Conservation (phyloP, 345 rosid genomes). For the Tarenaya hassleriana region DNA sequence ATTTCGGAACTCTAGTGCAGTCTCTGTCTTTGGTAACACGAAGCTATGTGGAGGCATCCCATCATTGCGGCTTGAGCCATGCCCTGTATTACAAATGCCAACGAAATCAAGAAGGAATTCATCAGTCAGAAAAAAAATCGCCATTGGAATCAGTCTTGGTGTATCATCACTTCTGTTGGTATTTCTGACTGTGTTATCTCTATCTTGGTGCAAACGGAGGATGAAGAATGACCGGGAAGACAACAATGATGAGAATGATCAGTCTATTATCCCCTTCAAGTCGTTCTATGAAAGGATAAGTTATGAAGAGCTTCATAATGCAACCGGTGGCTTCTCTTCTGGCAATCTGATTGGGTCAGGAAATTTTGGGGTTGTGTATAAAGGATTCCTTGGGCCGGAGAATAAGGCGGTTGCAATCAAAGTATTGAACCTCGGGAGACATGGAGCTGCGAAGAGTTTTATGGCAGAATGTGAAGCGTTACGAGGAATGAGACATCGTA, state of each 20-base stretch:
- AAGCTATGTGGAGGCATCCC: conserved; percentile 24
- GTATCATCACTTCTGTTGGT: no score
- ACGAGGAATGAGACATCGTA: conserved; percentile 30
- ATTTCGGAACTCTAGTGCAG: conserved; percentile 19
- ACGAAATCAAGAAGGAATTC: no score
- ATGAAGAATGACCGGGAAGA: not conserved
- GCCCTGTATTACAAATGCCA: no score
- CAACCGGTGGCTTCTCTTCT: conserved; percentile 27
- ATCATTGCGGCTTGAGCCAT: conserved; percentile 19
- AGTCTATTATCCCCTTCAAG: not conserved
- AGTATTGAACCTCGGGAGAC: conserved; percentile 32
- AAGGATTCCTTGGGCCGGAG: not conserved
- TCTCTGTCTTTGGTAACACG: conserved; percentile 23
- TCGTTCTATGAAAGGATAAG: conserved; percentile 12
- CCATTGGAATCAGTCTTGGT: no score
- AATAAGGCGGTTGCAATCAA: conserved; percentile 22
- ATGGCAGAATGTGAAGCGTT: conserved; percentile 42
- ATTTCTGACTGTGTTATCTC: conserved; percentile 21
- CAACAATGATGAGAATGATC: conserved; percentile 1
- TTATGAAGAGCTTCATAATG: conserved; percentile 21
- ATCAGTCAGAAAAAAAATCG: no score
- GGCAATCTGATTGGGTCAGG: conserved; percentile 25
- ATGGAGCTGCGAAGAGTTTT: conserved; percentile 40
- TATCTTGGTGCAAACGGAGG: conserved; percentile 18
- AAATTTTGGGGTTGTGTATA: conserved; percentile 20